Conservation (phyloP, 352 stramenopile genomes). For the Globisporangium cystogenes region DNA sequence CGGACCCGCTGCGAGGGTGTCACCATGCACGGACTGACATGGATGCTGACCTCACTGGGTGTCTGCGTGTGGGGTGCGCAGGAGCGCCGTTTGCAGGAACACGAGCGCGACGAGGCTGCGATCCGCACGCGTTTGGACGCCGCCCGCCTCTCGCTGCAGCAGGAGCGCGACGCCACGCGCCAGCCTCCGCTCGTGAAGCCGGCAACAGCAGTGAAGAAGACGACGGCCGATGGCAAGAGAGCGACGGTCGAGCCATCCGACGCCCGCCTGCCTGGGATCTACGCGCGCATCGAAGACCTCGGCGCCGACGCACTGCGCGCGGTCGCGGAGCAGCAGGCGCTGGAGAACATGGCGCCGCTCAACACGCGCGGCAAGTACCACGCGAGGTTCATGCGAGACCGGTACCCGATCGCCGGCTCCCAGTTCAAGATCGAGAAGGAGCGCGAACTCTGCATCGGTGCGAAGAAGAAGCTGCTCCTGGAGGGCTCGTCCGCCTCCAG, state of each 20-base stretch:
- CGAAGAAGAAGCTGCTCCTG: conserved; percentile 70
- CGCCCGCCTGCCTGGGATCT: conserved; percentile 28
- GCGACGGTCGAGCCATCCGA: neutral
- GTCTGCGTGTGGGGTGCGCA: too few species aligned
- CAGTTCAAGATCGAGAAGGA: conserved; percentile 70
- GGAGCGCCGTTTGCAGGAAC: conserved; percentile 31
- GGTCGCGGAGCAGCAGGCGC: conserved; percentile 34
- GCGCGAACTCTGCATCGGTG: conserved; percentile 39
- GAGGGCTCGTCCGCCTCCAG: conserved; percentile 6
- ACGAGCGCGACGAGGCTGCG: conserved; percentile 14
- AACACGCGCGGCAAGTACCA: conserved; percentile 73
- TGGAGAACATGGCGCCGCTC: conserved; percentile 26
- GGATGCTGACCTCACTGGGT: too few species aligned
- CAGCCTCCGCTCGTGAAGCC: neutral
- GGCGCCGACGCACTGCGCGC: conserved; percentile 29
- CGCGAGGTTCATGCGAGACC: conserved; percentile 51
- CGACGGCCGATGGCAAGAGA: neutral
- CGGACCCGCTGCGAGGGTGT: too few species aligned
- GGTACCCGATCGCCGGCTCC: conserved; percentile 64
- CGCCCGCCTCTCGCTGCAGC: conserved; percentile 11
- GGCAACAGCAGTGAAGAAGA: neutral
- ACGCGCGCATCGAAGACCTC: conserved; percentile 42
- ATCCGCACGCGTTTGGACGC: conserved; percentile 28
- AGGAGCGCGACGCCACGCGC: neutral
- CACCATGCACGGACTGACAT: too few species aligned